Percentiles rank a stretch among this genome's conserved stretches.
phyloP scores from a whole-genome alignment of 176 grass and related monocot species.

The Raddia distichophylla region DNA sequence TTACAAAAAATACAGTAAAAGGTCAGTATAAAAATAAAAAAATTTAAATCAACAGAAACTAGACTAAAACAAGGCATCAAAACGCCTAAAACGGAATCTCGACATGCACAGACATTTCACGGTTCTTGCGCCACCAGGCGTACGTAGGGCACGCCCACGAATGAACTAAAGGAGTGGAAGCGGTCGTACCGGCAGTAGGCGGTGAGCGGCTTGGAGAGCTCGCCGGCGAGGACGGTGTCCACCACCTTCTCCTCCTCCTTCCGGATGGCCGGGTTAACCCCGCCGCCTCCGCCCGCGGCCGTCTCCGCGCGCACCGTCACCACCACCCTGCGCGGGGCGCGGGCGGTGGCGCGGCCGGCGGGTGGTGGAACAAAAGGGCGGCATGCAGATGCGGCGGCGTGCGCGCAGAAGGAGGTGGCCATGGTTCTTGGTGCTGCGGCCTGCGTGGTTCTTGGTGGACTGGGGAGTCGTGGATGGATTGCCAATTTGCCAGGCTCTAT shows the following conservation, averaged over 20 bases:
- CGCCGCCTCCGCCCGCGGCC: constrained; percentile 26
- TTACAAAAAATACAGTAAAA: too few species aligned
- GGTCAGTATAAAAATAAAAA: background rate
- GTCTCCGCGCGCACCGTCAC: constrained; percentile 65
- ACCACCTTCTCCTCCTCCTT: constrained; percentile 93
- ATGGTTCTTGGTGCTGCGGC: constrained; percentile 31
- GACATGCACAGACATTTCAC: background rate
- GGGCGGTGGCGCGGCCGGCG: background rate
- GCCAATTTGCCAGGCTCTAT: background rate
- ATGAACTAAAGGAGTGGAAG: background rate
- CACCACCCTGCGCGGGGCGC: constrained; percentile 32
- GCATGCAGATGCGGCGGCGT: constrained; percentile 49
- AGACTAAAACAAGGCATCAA: too few species aligned
- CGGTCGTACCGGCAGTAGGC: constrained; percentile 77
- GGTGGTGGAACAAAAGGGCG: constrained; percentile 29
- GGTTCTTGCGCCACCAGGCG: background rate
- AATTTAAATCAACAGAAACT: background rate
- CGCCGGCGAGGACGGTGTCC: constrained; percentile 70
- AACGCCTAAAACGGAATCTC: background rate
- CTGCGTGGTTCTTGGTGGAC: constrained; percentile 15
- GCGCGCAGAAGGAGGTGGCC: constrained; percentile 45
- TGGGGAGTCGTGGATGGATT: constrained; percentile 11
- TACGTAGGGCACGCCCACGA: too few species aligned
- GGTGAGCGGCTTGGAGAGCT: constrained; percentile 87
- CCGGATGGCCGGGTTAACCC: constrained; percentile 80